Evolutionary conservation across 495 filamentous ascomycete genomes (phyloP).

Genomic region (Talaromyces ruber): DNA sequence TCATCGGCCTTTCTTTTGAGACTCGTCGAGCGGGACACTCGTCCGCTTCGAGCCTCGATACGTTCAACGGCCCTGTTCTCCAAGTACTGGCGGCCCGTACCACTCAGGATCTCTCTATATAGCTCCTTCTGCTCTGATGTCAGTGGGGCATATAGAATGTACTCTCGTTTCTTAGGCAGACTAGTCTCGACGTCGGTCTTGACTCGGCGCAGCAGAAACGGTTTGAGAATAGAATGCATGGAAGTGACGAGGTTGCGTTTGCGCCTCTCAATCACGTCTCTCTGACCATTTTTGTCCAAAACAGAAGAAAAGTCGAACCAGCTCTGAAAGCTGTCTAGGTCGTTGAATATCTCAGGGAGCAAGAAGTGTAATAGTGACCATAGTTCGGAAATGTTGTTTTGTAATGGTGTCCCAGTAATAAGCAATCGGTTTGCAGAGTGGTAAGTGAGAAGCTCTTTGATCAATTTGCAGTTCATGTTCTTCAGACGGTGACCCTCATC

Average conservation of each 20-base stretch:
- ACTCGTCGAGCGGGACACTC: slow-evolving; percentile 26
- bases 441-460: slow-evolving; percentile 78
- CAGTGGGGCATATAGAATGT: slow-evolving; percentile 86
- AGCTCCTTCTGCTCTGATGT: slow-evolving; percentile 82
- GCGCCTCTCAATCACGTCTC: slow-evolving; percentile 41
- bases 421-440: slow-evolving; percentile 82
- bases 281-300: slow-evolving; percentile 63
- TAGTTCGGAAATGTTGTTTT: slow-evolving; percentile 91
- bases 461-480: slow-evolving; percentile 89
- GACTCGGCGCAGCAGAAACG: slow-evolving; percentile 77
- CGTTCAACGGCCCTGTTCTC: slow-evolving; percentile 78
- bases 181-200: slow-evolving; percentile 88
- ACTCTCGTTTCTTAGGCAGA: slow-evolving; percentile 93
- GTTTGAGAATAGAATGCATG: slow-evolving; percentile 87
- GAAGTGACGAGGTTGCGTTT: slow-evolving; percentile 79
- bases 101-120: slow-evolving; percentile 76
- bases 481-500: slow-evolving; percentile 97
- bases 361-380: slow-evolving; percentile 96
- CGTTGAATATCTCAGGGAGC: slow-evolving; percentile 83
- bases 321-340: slow-evolving; percentile 79
- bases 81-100: slow-evolving; percentile 69
- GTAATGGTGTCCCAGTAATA: slow-evolving; percentile 89
- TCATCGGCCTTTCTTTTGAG: slow-evolving; percentile 47
- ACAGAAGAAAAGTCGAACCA: slow-evolving; percentile 96
- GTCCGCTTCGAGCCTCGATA: slow-evolving; percentile 28